Evolutionary conservation across 129 eudicot species (phyloP).

Genomic region (Oenanthe sinensis): DNA sequence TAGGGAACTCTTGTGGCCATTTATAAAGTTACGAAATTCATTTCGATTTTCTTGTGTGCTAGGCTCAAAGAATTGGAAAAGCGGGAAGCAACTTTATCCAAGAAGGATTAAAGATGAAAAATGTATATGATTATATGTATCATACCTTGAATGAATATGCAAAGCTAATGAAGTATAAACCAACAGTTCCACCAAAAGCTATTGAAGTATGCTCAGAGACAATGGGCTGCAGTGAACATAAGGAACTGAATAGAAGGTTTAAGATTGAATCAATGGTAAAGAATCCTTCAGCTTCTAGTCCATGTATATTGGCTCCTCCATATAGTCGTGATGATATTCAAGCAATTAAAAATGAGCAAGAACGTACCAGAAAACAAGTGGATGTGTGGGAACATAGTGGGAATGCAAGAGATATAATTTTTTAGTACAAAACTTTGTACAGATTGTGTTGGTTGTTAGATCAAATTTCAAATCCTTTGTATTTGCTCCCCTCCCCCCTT

Average conservation of each 20-base stretch:
- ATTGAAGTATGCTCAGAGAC: neutral
- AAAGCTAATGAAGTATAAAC: neutral
- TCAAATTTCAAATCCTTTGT: neutral
- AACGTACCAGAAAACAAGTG: neutral
- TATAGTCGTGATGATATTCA: neutral
- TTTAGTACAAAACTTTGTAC: too few species aligned
- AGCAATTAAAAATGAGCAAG: neutral
- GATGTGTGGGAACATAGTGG: too few species aligned
- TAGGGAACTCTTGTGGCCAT: neutral
- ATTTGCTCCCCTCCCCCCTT: neutral
- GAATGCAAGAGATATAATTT: too few species aligned
- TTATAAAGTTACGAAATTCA: neutral
- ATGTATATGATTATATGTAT: neutral
- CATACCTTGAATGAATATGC: neutral
- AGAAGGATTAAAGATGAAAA: neutral
- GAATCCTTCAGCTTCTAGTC: neutral
- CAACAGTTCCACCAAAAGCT: neutral
- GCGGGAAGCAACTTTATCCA: neutral
- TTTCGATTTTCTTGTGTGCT: neutral
- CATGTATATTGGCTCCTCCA: neutral
- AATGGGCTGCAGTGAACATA: neutral
- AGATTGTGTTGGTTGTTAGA: too few species aligned
- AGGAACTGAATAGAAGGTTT: neutral
- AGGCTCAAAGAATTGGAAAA: neutral
- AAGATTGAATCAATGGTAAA: neutral